phyloP scores from a whole-genome alignment of 768 basidiomycete species.

The Trichaptum fuscoviolaceum region DNA sequence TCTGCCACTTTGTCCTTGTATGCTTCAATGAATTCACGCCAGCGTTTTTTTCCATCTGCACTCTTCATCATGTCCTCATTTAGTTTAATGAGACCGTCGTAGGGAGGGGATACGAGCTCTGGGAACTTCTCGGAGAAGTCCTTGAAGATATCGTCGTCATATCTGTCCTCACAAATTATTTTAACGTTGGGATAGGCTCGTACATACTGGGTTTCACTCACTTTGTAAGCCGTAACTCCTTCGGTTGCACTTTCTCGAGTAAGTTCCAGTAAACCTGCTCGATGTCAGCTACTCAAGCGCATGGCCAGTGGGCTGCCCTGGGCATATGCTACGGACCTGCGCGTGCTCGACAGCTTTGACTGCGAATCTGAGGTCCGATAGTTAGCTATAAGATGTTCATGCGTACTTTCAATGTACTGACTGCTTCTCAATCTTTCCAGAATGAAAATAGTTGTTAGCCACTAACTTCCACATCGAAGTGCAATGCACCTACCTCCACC shows the following conservation, averaged over 20 bases:
- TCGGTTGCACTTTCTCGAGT: conserved; percentile 72
- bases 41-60: conserved; percentile 76
- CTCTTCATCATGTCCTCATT: conserved; percentile 96
- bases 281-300: not conserved
- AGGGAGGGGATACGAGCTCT: conserved; percentile 44
- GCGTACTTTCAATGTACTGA: conserved; percentile 33
- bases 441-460: not conserved
- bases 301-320: not conserved
- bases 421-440: conserved; percentile 89
- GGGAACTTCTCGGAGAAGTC: conserved; percentile 77
- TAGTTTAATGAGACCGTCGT: conserved; percentile 45
- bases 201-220: conserved; percentile 27
- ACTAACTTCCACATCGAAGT: not conserved
- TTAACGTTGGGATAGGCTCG: conserved; percentile 12
- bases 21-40: conserved; percentile 80
- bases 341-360: conserved; percentile 97
- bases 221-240: conserved; percentile 78
- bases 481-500: conserved; percentile 56
- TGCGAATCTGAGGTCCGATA: conserved; percentile 53
- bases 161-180: conserved; percentile 33
- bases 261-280: conserved; percentile 92
- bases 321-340: conserved; percentile 56
- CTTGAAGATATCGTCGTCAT: conserved; percentile 89
- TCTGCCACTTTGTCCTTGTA: conserved; percentile 91
- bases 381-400: conserved; percentile 10